Evolutionary conservation across 176 grass and related monocot species (phyloP).

Genomic region (Rhipidocladum racemiflorum): DNA sequence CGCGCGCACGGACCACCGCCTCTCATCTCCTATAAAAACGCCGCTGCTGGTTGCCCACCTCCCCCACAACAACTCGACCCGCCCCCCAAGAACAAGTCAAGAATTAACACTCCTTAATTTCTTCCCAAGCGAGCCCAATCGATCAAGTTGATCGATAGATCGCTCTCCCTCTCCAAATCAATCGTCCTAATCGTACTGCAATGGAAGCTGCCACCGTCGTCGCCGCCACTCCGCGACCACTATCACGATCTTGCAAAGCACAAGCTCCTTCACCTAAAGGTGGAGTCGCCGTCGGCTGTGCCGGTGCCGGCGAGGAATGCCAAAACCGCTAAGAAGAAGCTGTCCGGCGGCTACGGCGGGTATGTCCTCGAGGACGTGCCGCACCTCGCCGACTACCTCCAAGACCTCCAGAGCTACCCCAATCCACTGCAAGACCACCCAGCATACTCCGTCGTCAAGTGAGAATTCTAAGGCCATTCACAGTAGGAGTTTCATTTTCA

Average conservation of each 20-base stretch:
- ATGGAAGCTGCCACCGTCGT: conserved; percentile 24
- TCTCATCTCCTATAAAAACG: conserved; percentile 1
- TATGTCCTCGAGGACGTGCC: conserved; percentile 85
- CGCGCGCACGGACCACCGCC: too few species aligned
- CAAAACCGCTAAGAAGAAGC: conserved; percentile 46
- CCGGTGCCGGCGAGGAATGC: too few species aligned
- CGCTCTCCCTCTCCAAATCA: background rate
- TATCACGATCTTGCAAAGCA: background rate
- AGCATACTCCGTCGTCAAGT: conserved; percentile 89
- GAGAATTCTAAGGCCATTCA: conserved; percentile 4
- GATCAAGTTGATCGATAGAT: too few species aligned
- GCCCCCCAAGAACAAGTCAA: background rate
- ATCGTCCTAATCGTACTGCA: background rate
- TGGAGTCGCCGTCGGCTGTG: background rate
- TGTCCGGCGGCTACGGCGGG: conserved; percentile 42
- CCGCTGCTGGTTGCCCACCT: background rate
- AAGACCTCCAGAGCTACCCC: conserved; percentile 52
- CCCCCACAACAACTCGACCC: background rate
- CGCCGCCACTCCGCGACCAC: background rate
- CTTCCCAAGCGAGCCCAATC: background rate
- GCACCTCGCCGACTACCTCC: conserved; percentile 65
- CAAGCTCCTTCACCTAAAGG: conserved; percentile 27
- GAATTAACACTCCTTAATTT: background rate
- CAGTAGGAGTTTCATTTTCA: too few species aligned
- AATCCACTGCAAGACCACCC: conserved; percentile 89